Evolutionary conservation across 257 asterid genomes (phyloP), one percentile per base, ranked within the genome.

Genomic region (Gentiana macrophylla): DNA sequence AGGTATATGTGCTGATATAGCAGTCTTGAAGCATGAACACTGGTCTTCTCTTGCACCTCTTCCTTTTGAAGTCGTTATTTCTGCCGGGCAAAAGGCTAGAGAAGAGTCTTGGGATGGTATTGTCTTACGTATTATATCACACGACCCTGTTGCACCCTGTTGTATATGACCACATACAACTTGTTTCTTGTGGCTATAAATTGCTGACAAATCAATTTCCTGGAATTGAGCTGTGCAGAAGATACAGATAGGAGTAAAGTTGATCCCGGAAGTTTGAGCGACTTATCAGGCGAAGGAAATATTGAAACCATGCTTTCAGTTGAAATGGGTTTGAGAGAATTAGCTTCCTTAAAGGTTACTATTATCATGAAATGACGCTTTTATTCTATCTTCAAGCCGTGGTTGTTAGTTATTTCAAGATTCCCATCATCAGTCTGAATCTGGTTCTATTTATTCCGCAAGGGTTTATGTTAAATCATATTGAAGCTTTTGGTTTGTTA

Each of bases 31-130:
- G 80, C 66, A 84, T 37, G 99, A 92, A 51, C 80, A 83, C 67
- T 92, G 99, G 99, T 88, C 97, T 50, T 83, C 97, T 67, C 80
- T 88, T 53, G 99, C 99, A 11, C 99, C 99, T 70, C 95, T 92
- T 53, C 97, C 99, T 61, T 89, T 81, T 68, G 99, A 92, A 80
- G 81, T 92, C 64, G 95, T 92, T 58, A 76, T 80, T 41, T 92
- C 99, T 60, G 95, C 99, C 59, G 97, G 99, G 34, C 94, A 92
- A 78, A 92, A 83, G 77, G 97, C 97, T 53, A 83, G 66, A 73
- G 97, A 92, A 67, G 94, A 88, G 48, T 77, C 94, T 49, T 77
- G 97, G 94, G 66, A 74, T 76, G 97, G 99, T 92, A 62, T 60
- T 60, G 13, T 41, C 45, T 8, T 38, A 3, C 9, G 46, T 5